Conservation (phyloP, 2,329 filamentous ascomycete species). For the Sarocladium strictum region DNA sequence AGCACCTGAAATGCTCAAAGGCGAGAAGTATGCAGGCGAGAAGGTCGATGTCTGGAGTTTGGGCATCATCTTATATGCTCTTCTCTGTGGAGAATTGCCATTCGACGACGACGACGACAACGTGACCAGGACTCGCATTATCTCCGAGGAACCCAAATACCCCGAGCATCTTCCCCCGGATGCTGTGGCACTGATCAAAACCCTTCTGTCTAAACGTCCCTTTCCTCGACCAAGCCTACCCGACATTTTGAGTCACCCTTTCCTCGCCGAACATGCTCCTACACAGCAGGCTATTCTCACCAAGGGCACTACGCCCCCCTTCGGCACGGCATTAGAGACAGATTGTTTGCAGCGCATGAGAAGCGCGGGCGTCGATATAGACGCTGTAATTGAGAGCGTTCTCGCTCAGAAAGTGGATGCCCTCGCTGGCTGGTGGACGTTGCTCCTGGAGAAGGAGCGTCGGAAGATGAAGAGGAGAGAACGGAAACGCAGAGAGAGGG, state of each 20-base stretch:
- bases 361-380: conserved; percentile 87
- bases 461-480: conserved; percentile 77
- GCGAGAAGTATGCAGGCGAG: conserved; percentile 95
- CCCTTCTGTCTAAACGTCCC: conserved; percentile 85
- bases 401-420: conserved; percentile 83
- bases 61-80: conserved; percentile 76
- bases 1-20: conserved; percentile 96
- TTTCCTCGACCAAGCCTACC: conserved; percentile 73
- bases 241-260: conserved; percentile 83
- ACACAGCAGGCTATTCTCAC: conserved; percentile 87
- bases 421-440: conserved; percentile 91
- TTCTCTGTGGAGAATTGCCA: conserved; percentile 79
- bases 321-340: conserved; percentile 81
- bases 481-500: conserved; percentile 76
- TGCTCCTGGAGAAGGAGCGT: conserved; percentile 90
- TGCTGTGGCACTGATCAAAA: conserved; percentile 69
- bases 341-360: conserved; percentile 90
- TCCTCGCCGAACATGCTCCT: conserved; percentile 79
- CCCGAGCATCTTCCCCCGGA: conserved; percentile 74
- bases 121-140: conserved; percentile 76
- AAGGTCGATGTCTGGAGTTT: conserved; percentile 97
- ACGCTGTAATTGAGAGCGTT: conserved; percentile 91
- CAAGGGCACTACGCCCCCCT: conserved; percentile 71
- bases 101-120: conserved; percentile 96
- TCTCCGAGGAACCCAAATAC: conserved; percentile 79